Evolutionary conservation across 208 protist species (phyloP).

Genomic region (Spongospora subterranea): DNA sequence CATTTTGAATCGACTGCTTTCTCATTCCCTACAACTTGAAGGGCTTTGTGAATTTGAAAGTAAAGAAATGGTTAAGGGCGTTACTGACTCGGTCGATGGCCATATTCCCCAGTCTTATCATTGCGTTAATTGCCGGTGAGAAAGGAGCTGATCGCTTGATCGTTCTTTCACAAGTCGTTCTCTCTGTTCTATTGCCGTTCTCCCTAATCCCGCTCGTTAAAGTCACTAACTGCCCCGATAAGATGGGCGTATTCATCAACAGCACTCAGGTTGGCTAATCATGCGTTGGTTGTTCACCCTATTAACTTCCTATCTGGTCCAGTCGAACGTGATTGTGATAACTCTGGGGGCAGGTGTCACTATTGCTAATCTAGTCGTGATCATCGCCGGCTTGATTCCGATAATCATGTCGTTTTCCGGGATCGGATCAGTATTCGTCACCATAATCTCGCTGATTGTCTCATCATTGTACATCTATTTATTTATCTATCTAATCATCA

Average conservation of each 20-base stretch:
- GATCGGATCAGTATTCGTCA: neutral
- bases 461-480: neutral
- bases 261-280: neutral
- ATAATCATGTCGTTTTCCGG: neutral
- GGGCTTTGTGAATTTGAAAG: conserved; percentile 11
- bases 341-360: conserved; percentile 36
- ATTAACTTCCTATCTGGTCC: neutral
- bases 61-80: conserved; percentile 2
- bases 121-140: conserved; percentile 29
- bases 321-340: neutral
- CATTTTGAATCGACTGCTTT: neutral
- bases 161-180: conserved; percentile 30
- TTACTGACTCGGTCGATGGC: neutral
- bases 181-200: conserved; percentile 51
- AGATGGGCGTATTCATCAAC: conserved; percentile 34
- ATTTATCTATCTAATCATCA: conserved; percentile 33
- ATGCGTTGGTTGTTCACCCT: neutral
- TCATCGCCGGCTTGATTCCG: neutral
- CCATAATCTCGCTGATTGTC: neutral
- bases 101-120: conserved; percentile 12
- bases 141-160: conserved; percentile 19
- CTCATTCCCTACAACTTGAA: neutral
- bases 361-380: neutral
- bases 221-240: neutral
- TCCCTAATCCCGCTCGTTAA: conserved; percentile 22